Conservation (phyloP, 1,284 basidiomycete genomes). For the Microbotryum silenes-acaulis region DNA sequence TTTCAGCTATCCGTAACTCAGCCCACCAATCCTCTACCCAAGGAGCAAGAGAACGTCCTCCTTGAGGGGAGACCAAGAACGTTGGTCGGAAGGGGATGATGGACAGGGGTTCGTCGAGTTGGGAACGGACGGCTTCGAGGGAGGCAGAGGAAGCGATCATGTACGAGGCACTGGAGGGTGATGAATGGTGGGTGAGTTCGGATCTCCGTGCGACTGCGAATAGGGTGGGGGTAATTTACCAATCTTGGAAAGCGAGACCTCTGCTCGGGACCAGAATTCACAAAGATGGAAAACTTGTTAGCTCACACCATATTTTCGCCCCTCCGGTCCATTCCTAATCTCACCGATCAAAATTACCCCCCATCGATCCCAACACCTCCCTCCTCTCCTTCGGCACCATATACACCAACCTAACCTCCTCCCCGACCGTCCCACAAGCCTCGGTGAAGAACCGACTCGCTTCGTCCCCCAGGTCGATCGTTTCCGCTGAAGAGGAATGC, state of each 20-base stretch:
- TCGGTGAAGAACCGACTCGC: conserved; percentile 13
- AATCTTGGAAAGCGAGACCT: conserved; percentile 15
- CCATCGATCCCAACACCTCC: conserved; percentile 5
- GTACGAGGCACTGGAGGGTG: conserved; percentile 7
- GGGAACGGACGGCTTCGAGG: background rate
- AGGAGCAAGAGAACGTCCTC: background rate
- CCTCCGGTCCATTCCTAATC: background rate
- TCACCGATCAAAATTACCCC: conserved; percentile 3
- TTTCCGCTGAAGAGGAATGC: conserved; percentile 1
- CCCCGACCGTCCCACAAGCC: background rate
- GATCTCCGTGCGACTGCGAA: too few relatives aligned
- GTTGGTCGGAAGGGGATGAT: conserved; percentile 15
- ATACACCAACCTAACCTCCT: conserved; percentile 6
- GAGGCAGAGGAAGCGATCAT: conserved; percentile 18
- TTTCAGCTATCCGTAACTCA: background rate
- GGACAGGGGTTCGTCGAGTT: conserved; percentile 7
- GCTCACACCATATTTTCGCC: background rate
- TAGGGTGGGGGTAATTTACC: background rate
- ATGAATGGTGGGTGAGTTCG: too few relatives aligned
- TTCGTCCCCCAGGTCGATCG: conserved; percentile 11
- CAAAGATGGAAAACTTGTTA: background rate
- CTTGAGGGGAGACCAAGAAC: conserved; percentile 1
- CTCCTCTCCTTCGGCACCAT: background rate
- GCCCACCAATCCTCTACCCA: conserved; percentile 18
- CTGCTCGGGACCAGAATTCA: background rate